Evolutionary conservation across 1,284 basidiomycete species (phyloP).

Genomic region (Nidula niveotomentosa): DNA sequence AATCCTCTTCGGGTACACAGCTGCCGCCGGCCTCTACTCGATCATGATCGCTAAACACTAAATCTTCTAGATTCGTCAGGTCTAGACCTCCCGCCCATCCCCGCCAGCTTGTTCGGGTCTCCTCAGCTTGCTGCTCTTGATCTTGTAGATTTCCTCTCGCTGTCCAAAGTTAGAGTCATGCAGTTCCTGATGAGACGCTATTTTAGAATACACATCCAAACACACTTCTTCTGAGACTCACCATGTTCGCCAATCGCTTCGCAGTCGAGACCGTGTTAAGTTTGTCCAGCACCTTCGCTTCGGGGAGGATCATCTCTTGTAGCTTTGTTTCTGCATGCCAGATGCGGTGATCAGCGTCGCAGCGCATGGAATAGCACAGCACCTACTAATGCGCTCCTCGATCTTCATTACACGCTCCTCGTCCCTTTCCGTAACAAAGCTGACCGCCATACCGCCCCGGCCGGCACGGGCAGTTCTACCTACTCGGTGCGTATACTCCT

Average conservation of each 20-base stretch:
- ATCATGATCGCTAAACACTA: slow-evolving; percentile 9
- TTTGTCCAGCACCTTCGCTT: slow-evolving; percentile 83
- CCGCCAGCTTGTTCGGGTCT: slow-evolving; percentile 14
- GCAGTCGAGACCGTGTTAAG: slow-evolving; percentile 90
- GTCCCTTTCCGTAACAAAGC: slow-evolving; percentile 94
- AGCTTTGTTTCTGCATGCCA: slow-evolving; percentile 64
- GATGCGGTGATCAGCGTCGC: slow-evolving; percentile 1
- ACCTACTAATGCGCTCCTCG: slow-evolving; percentile 84
- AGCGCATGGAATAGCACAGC: not conserved
- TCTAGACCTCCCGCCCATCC: slow-evolving; percentile 2
- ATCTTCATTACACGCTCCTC: slow-evolving; percentile 84
- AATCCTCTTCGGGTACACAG: not conserved
- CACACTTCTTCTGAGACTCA: slow-evolving; percentile 30
- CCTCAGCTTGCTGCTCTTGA: slow-evolving; percentile 52
- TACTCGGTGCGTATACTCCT: slow-evolving; percentile 82
- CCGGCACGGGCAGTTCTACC: slow-evolving; percentile 95
- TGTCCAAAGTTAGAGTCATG: slow-evolving; percentile 92
- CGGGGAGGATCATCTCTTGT: slow-evolving; percentile 73
- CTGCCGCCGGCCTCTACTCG: slow-evolving; percentile 3
- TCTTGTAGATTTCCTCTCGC: slow-evolving; percentile 77
- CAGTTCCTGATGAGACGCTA: slow-evolving; percentile 62
- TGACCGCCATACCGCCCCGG: slow-evolving; percentile 85
- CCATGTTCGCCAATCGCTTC: slow-evolving; percentile 94
- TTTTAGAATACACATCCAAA: slow-evolving; percentile 1
- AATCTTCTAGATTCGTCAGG: slow-evolving; percentile 5